Evolutionary conservation across 768 basidiomycete genomes (phyloP).

Genomic region (Trametes sanguinea): DNA sequence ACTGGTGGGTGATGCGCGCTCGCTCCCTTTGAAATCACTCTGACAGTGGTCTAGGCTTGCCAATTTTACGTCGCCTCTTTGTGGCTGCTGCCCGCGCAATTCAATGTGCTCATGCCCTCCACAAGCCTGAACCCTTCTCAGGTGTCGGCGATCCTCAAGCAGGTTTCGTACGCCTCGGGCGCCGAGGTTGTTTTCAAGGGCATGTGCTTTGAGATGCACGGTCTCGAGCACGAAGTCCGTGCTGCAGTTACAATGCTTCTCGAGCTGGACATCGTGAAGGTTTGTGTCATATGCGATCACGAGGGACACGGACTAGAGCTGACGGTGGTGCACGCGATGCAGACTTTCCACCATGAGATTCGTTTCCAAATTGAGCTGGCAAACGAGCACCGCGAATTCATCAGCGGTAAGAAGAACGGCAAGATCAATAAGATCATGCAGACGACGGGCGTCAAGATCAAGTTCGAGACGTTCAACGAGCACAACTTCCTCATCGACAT

Average conservation of each 20-base stretch:
- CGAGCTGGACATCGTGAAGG: slow-evolving; percentile 92
- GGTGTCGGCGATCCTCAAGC: slow-evolving; percentile 82
- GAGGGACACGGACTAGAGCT: neutral
- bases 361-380: slow-evolving; percentile 97
- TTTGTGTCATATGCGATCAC: slow-evolving; percentile 32
- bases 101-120: slow-evolving; percentile 87
- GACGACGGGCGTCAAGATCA: slow-evolving; percentile 94
- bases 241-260: slow-evolving; percentile 82
- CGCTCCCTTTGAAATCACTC: neutral
- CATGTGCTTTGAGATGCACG: slow-evolving; percentile 97
- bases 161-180: slow-evolving; percentile 82
- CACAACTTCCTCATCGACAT: slow-evolving; percentile 94
- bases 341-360: slow-evolving; percentile 96
- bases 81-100: slow-evolving; percentile 93
- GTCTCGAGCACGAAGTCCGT: slow-evolving; percentile 88
- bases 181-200: slow-evolving; percentile 96
- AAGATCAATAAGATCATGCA: slow-evolving; percentile 99
- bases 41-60: slow-evolving; percentile 63
- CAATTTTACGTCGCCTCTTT: slow-evolving; percentile 97
- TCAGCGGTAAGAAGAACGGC: slow-evolving; percentile 98
- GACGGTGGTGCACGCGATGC: neutral
- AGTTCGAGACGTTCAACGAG: slow-evolving; percentile 98
- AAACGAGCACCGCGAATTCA: slow-evolving; percentile 98
- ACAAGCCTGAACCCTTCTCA: slow-evolving; percentile 79
- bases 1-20: slow-evolving; percentile 58